These are phyloP conservation scores for Tylopilus plumbeoviolaceoides DNA, from an alignment of 768 basidiomycete genomes.

Conservation along the genomic window DNA sequence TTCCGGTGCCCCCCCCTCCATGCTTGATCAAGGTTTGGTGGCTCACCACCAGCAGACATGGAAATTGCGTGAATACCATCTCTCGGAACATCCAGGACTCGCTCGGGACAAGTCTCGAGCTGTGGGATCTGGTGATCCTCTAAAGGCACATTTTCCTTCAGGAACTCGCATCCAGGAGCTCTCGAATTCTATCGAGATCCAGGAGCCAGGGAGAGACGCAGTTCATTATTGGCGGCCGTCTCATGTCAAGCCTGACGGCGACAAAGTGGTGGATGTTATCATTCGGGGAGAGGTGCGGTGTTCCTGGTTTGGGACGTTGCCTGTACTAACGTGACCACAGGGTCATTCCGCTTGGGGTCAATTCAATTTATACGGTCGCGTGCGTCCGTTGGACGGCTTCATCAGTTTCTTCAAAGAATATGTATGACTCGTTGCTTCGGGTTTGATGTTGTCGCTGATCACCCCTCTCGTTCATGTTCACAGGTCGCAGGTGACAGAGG, in stretches of 20 bases:
- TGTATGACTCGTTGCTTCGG: slow-evolving; percentile 38
- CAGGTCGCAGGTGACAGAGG: slow-evolving; percentile 73
- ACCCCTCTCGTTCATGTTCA: background rate
- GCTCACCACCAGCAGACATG: slow-evolving; percentile 89
- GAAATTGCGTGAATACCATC: slow-evolving; percentile 77
- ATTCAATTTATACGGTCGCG: slow-evolving; percentile 73
- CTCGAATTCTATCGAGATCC: slow-evolving; percentile 44
- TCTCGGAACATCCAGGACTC: slow-evolving; percentile 34
- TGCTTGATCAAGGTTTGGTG: slow-evolving; percentile 69
- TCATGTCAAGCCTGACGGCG: slow-evolving; percentile 28
- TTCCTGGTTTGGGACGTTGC: background rate
- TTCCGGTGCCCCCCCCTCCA: slow-evolving; percentile 59
- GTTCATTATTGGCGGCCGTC: slow-evolving; percentile 29
- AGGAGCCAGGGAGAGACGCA: slow-evolving; percentile 37
- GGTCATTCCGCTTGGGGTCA: slow-evolving; percentile 93
- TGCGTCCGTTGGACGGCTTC: slow-evolving; percentile 79
- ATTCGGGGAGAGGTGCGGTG: slow-evolving; percentile 64
- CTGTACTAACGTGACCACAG: slow-evolving; percentile 34
- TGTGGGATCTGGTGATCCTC: slow-evolving; percentile 55
- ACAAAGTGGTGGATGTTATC: slow-evolving; percentile 50
- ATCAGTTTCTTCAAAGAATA: slow-evolving; percentile 84
- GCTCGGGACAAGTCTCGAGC: slow-evolving; percentile 22
- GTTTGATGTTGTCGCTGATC: background rate
- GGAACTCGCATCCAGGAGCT: slow-evolving; percentile 49
- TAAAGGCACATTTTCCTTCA: slow-evolving; percentile 57